Base-by-base conservation (phyloP, 1,139 yeast species). In the Arxiozyma slooffiae region DNA sequence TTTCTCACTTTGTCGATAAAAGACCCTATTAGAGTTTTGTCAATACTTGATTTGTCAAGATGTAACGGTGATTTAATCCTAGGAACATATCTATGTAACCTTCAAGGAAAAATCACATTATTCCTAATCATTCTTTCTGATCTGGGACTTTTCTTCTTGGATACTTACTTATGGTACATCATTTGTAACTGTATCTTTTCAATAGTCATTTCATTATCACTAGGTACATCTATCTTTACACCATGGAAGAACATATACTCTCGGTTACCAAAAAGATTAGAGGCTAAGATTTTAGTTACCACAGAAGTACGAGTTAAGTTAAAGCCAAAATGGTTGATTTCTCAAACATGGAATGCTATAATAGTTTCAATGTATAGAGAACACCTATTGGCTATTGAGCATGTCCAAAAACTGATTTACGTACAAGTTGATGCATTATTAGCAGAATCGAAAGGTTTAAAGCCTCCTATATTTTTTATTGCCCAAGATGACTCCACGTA, bases 91-190 rank as follows among this genome's bases (percentile, higher is more conserved):
- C 53, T 87, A 1, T 88, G 96, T 63, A 60, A 62, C 23, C 69
- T 76, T 47, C 94, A 86, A 53, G 81, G 89, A 0, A 71, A 69
- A 46, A 62, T 85, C 9, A 72, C 82, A 0, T 65, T 88, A 40
- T 69, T 68, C 0, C 66, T 85, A 46, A 77, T 87, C 64, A 70
- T 76, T 40, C 53, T 82, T 20, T 81, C 90, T 0, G 92, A 87
- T 63, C 71, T 86, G 67, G 75, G 85, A 1, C 70, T 88, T 44
- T 88, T 86, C 63, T 85, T 88, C 60, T 72, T 88, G 53, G 96
- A 88, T 60, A 87, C 96, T 0, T 88, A 88, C 59, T 74, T 88
- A 38, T 88, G 96, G 96, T 88, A 87, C 62, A 82, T 87, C 55
- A 79, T 88, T 46, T 82, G 88, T 74, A 87, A 83, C 61, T 81